Evolutionary conservation across 2,329 filamentous ascomycete species (phyloP), one percentile per base, ranked within the genome.

Genomic region (Colletotrichum sp.): DNA sequence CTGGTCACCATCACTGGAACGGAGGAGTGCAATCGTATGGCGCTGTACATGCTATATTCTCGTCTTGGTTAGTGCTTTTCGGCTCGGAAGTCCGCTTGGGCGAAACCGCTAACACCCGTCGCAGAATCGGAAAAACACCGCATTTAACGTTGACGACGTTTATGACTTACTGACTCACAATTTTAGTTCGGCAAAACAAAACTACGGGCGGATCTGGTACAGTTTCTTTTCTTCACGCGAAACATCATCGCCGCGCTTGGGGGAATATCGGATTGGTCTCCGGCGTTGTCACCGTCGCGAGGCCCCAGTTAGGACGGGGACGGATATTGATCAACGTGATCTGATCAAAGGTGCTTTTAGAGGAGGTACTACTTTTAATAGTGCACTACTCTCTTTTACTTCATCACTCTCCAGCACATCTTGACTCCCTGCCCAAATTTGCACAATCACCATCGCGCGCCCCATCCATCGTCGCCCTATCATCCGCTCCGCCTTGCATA

Each of bases 11-110:
- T 99, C 80, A 98, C 97, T 3, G 97, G 97, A 78, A 98, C 97
- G 7, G 96, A 97, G 81, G 97, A 99, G 86, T 98, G 96, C 89
- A 99, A 99, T 87, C 95, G 98, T 82, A 98, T 99, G 96, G 97
- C 97, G n/a, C 87, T 99, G 71, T 99, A 98, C 87, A 98, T 99
- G 96, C 92, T 99, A 71, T 99, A 99, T 86, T 97, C 95, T 75
- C 92, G 97, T 90, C 94, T 99, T 84, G 97, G 97, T 98, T 84
- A 9, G 73, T 52, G 88, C 89, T 83, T 81, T 80, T 7, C 84
- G 80, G 69, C 48, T 30, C 3, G 16, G 13, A 34, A 69, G 34
- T 16, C 8, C 21, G 7, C 13, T 1, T 21, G 28, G n/a, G 2
- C 8, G 16, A 52, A 48, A 58, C 4, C 76, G 80, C 82, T 84